Evolutionary conservation across 208 protist species (phyloP).

Genomic region (Tetramitus jugosus): DNA sequence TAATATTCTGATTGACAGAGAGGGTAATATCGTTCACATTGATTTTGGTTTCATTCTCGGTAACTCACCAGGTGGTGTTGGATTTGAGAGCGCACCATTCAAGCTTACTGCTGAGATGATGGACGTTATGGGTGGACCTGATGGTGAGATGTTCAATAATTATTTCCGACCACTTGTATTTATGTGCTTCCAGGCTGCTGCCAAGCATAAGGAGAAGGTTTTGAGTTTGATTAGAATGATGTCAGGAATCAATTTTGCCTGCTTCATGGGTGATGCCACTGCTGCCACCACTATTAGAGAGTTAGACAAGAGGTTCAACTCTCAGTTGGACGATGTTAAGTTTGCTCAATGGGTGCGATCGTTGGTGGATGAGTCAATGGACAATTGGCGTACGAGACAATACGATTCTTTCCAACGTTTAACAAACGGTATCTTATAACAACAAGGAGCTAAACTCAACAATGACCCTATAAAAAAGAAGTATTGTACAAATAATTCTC

Average conservation of each 20-base stretch:
- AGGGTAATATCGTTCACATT: constrained; percentile 88
- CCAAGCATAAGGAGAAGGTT: constrained; percentile 64
- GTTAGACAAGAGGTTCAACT: constrained; percentile 65
- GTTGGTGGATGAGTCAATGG: constrained; percentile 67
- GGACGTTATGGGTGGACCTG: constrained; percentile 70
- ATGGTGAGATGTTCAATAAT: constrained; percentile 54
- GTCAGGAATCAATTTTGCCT: constrained; percentile 69
- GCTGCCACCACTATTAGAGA: constrained; percentile 45
- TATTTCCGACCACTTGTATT: constrained; percentile 78
- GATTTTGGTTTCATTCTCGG: constrained; percentile 94
- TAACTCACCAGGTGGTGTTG: constrained; percentile 84
- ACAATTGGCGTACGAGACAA: constrained; percentile 52
- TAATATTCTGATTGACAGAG: constrained; percentile 78
- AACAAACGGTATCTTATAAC: constrained; percentile 23
- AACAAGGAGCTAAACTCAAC: no score
- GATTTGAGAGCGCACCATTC: constrained; percentile 83
- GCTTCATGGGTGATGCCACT: constrained; percentile 64
- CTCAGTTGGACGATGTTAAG: constrained; percentile 59
- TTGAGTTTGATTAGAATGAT: constrained; percentile 68
- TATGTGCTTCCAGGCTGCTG: constrained; percentile 57
- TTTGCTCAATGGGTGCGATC: constrained; percentile 67
- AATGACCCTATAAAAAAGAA: no score
- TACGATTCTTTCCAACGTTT: constrained; percentile 22
- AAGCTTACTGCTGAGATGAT: constrained; percentile 80
- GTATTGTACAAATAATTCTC: no score